These are phyloP conservation scores for Niebla homalea DNA, from an alignment of 495 filamentous ascomycete species.

Conservation along the genomic window DNA sequence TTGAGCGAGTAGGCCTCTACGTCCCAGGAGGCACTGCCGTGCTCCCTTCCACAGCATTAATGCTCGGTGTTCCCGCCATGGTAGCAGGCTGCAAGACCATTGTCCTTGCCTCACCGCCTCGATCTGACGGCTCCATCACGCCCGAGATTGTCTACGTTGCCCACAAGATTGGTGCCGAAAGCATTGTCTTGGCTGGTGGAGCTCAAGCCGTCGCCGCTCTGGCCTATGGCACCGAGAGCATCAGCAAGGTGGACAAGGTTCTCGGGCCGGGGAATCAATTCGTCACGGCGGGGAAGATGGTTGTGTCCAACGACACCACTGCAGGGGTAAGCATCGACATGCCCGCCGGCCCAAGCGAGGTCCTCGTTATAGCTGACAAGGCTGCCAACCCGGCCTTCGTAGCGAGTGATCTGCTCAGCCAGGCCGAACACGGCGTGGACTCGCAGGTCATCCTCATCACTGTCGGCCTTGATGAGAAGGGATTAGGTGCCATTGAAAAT, in stretches of 20 bases:
- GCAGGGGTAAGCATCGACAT: slow-evolving; percentile 95
- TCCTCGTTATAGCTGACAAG: slow-evolving; percentile 89
- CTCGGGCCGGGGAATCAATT: slow-evolving; percentile 97
- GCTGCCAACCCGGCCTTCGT: slow-evolving; percentile 87
- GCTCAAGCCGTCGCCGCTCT: slow-evolving; percentile 83
- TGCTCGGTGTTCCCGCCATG: slow-evolving; percentile 95
- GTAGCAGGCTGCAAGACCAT: slow-evolving; percentile 96
- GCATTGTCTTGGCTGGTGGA: slow-evolving; percentile 88
- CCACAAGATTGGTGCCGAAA: slow-evolving; percentile 89
- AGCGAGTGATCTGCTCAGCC: slow-evolving; percentile 82
- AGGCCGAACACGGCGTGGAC: slow-evolving; percentile 93
- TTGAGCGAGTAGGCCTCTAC: slow-evolving; percentile 89
- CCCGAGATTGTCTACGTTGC: slow-evolving; percentile 98
- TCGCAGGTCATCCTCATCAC: slow-evolving; percentile 90
- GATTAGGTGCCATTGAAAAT: slow-evolving; percentile 71
- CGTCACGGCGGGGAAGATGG: slow-evolving; percentile 96
- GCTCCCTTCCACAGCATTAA: slow-evolving; percentile 86
- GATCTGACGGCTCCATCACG: slow-evolving; percentile 77
- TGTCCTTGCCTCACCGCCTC: slow-evolving; percentile 81
- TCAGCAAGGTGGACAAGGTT: slow-evolving; percentile 97
- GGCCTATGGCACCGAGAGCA: slow-evolving; percentile 54
- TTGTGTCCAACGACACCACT: slow-evolving; percentile 88
- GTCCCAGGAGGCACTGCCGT: slow-evolving; percentile 93
- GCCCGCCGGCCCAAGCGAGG: slow-evolving; percentile 94
- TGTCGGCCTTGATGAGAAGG: slow-evolving; percentile 56